phyloP scores from a whole-genome alignment of 75 land plant species.

The Isoetes taiwanensis region DNA sequence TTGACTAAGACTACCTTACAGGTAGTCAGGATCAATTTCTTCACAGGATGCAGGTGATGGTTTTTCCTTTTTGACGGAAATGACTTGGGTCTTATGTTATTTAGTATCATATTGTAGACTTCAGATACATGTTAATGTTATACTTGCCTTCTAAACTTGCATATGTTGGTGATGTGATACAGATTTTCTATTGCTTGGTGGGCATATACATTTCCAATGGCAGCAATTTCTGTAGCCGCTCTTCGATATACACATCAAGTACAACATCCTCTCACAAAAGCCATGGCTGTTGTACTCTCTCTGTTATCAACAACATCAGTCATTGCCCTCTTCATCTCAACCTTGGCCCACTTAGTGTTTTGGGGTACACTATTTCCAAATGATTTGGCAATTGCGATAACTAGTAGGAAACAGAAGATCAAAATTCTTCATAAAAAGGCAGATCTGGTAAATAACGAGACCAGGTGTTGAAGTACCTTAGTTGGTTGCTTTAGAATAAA shows the following conservation, averaged over 20 bases:
- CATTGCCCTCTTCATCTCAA: slow-evolving; percentile 35
- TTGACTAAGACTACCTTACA: too few relatives aligned
- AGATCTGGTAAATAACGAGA: too few relatives aligned
- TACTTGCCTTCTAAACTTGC: too few relatives aligned
- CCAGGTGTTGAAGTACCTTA: too few relatives aligned
- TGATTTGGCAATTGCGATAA: slow-evolving; percentile 88
- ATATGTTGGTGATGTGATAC: too few relatives aligned
- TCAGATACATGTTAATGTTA: too few relatives aligned
- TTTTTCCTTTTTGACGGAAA: too few relatives aligned
- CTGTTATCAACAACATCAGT: slow-evolving; percentile 55
- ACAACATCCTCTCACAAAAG: slow-evolving; percentile 32
- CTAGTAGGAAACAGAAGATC: slow-evolving; percentile 25
- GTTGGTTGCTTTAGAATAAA: too few relatives aligned
- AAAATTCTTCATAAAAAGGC: too few relatives aligned
- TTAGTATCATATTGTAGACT: too few relatives aligned
- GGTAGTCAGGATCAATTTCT: slow-evolving; percentile 81
- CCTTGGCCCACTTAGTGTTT: slow-evolving; percentile 58
- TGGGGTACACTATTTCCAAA: slow-evolving; percentile 85
- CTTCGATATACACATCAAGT: slow-evolving; percentile 62
- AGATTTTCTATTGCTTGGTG: slow-evolving; percentile 97
- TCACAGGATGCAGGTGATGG: slow-evolving; percentile 73
- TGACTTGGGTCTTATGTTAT: too few relatives aligned
- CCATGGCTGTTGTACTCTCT: slow-evolving; percentile 54
- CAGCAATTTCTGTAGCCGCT: slow-evolving; percentile 64
- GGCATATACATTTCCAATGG: slow-evolving; percentile 97